Percentiles rank a stretch among this genome's conserved stretches.
phyloP scores from a whole-genome alignment of 1,284 basidiomycete species.

The Psilocybe mexicana region DNA sequence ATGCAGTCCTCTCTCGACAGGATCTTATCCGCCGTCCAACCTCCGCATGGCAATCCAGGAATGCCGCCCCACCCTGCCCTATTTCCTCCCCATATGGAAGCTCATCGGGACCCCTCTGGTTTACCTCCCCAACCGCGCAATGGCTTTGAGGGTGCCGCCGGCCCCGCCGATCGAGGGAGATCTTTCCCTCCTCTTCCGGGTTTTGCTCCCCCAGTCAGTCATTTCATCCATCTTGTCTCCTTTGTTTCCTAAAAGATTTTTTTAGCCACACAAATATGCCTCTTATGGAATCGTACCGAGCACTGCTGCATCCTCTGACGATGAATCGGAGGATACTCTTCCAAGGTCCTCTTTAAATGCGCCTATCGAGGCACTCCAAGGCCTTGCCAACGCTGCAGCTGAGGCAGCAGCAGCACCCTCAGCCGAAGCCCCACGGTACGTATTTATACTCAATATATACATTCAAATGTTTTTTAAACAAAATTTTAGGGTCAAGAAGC shows the following conservation, averaged over 20 bases:
- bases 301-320: conserved; percentile 81
- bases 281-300: conserved; percentile 87
- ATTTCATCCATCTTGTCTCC: conserved; percentile 18
- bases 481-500: conserved; percentile 71
- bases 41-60: conserved; percentile 33
- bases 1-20: conserved; percentile 85
- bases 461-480: conserved; percentile 5
- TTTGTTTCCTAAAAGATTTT: conserved; percentile 18
- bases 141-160: conserved; percentile 39
- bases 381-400: conserved; percentile 89
- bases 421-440: conserved; percentile 48
- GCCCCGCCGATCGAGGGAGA: conserved; percentile 33
- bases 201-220: conserved; percentile 80
- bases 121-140: conserved; percentile 37
- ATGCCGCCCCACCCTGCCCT: conserved; percentile 30
- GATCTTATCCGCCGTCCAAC: conserved; percentile 69
- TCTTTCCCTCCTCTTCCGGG: conserved; percentile 83
- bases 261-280: conserved; percentile 84
- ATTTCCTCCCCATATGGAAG: conserved; percentile 32
- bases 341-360: conserved; percentile 82
- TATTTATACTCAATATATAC: conserved; percentile 5
- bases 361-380: conserved; percentile 91
- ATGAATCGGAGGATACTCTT: conserved; percentile 85
- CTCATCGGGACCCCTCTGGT: conserved; percentile 32
- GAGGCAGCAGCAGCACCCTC: conserved; percentile 81